Conservation (phyloP, 129 eudicot genomes). For the Arctium minus region DNA sequence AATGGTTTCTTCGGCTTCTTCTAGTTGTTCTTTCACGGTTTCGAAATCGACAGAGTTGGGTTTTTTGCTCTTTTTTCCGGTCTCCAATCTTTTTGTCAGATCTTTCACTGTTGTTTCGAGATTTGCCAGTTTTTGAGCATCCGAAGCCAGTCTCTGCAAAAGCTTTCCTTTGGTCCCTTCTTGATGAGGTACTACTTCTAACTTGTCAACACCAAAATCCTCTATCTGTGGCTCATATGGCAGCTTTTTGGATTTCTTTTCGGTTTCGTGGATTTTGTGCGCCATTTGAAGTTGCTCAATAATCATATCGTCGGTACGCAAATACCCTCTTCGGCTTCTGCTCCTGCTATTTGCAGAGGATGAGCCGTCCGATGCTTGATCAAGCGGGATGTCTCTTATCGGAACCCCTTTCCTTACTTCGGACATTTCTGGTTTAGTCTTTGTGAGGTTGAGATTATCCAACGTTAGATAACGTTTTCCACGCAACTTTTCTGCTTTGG, state of each 20-base stretch:
- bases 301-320: slow-evolving; percentile 50
- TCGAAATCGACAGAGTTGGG: slow-evolving; percentile 48
- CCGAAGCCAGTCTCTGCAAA: slow-evolving; percentile 64
- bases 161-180: slow-evolving; percentile 40
- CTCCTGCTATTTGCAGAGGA: slow-evolving; percentile 38
- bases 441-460: slow-evolving; percentile 37
- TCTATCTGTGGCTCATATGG: slow-evolving; percentile 55
- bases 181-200: slow-evolving; percentile 21
- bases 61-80: slow-evolving; percentile 44
- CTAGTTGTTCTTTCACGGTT: slow-evolving; percentile 61
- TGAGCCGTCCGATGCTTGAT: slow-evolving; percentile 52
- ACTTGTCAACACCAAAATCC: slow-evolving; percentile 68
- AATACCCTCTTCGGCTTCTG: slow-evolving; percentile 55
- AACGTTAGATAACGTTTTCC: slow-evolving; percentile 29
- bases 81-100: slow-evolving; percentile 52
- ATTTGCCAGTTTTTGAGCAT: slow-evolving; percentile 56
- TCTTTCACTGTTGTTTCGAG: slow-evolving; percentile 55
- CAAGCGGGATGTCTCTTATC: slow-evolving; percentile 84
- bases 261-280: slow-evolving; percentile 23
- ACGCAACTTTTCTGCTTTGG: slow-evolving; percentile 28
- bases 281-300: slow-evolving; percentile 73
- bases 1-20: slow-evolving; percentile 66
- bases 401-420: slow-evolving; percentile 47
- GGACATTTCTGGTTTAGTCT: slow-evolving; percentile 40
- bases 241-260: slow-evolving; percentile 36